Evolutionary conservation across 2,329 filamentous ascomycete genomes (phyloP), one percentile per base, ranked within the genome.

Genomic region (Metarhizium humberi): DNA sequence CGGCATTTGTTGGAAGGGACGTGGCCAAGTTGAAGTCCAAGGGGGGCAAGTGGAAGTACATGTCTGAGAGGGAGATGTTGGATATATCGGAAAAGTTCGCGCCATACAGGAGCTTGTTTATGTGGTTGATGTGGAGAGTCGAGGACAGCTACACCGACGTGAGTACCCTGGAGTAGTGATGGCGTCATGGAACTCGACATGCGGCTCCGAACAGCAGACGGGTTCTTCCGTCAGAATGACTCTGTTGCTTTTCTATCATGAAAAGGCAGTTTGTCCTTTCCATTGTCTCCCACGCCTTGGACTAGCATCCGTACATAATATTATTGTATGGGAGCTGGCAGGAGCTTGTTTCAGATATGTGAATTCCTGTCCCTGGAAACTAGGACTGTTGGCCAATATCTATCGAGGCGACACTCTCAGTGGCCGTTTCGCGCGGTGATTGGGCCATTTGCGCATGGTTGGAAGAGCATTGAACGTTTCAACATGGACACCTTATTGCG

Each of bases 41-140:
- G 30, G 86, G 86, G 36, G 88, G 89, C 48, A 97, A 97, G 75
- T 97, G 91, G 87, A 97, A 97, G 76, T 99, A 97, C 70, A 96
- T 97, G 91, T 81, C 80, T 40, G 94, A 97, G 73, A 81, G 84
- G 67, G 94, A 97, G 58, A 97, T 99, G 94, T 69, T 87, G 58
- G 88, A 91, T 61, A 78, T 90, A 60, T 85, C 90, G 13, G 87
- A 86, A 56, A 83, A 78, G 66, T 99, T 95, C 69, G 79, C 80
- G 56, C 94, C 92, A 3, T 97, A 95, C 71, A 86, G 92, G 66
- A 94, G 87, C 63, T 69, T 96, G 47, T 96, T 96, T 66, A 96
- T 96, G 92, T 96, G 92, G 92, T 95, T 95, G 68, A 95, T 96
- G 88, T 96, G 92, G 92, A 78, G 87, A 57, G 84, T 92, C 11